Evolutionary conservation across 2,329 filamentous ascomycete genomes (phyloP).

Genomic region (Atkinsonella texensis): DNA sequence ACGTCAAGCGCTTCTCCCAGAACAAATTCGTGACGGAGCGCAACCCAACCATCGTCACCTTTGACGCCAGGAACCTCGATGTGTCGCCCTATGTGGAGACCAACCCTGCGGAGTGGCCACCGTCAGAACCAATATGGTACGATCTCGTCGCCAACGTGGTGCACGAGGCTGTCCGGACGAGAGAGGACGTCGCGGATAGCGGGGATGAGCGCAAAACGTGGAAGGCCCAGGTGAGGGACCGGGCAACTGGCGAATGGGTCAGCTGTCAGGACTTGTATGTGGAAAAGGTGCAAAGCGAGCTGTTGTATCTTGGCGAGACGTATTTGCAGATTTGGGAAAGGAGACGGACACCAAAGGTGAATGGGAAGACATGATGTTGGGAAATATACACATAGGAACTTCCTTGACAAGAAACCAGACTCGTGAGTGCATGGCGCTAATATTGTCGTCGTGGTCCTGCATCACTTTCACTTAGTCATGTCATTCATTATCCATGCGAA

Average conservation of each 20-base stretch:
- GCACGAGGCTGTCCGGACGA: slow-evolving; percentile 66
- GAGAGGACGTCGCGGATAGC: slow-evolving; percentile 79
- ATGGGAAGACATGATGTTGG: neutral
- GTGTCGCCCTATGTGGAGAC: slow-evolving; percentile 87
- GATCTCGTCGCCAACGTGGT: slow-evolving; percentile 93
- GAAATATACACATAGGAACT: no score
- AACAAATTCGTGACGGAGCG: slow-evolving; percentile 96
- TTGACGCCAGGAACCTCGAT: slow-evolving; percentile 72
- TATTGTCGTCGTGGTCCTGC: no score
- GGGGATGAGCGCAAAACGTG: slow-evolving; percentile 81
- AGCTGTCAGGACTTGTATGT: slow-evolving; percentile 91
- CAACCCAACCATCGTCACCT: slow-evolving; percentile 97
- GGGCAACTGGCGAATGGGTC: slow-evolving; percentile 75
- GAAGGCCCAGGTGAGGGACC: slow-evolving; percentile 82
- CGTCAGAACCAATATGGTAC: slow-evolving; percentile 79
- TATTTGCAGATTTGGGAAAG: slow-evolving; percentile 97
- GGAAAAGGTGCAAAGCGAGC: slow-evolving; percentile 75
- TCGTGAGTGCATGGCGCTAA: no score
- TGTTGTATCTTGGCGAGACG: slow-evolving; percentile 84
- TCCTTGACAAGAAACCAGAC: no score
- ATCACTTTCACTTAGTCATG: no score
- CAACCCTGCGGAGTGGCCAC: slow-evolving; percentile 56
- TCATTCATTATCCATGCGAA: no score
- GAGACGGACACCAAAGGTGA: slow-evolving; percentile 34
- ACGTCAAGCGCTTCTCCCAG: slow-evolving; percentile 91